Evolutionary conservation across 129 eudicot genomes (phyloP), one percentile per base, ranked within the genome.

Genomic region (Chrysanthemum seticuspe): DNA sequence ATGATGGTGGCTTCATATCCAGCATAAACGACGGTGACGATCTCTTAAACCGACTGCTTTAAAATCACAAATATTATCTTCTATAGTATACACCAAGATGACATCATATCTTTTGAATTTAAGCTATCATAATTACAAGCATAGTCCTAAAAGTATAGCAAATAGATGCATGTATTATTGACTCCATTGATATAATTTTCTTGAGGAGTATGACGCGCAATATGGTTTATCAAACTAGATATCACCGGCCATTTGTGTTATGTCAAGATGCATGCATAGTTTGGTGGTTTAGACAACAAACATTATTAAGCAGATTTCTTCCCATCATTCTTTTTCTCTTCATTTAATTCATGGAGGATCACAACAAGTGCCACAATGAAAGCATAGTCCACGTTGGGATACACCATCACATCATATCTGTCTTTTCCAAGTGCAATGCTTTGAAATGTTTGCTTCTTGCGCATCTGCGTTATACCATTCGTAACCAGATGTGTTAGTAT

Each of bases 371-470:
- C 85, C 48, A 78, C 85, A 10, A 85, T 78, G 81, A 85, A 85
- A 29, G 88, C 88, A 16, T 74, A 81, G 61, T 85, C 85, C 4
- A 85, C 85, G 25, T 81, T 63, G 11, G 88, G 88, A 58, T 81
- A 74, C 62, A 85, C 88, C 1, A 77, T 85, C 68, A 85, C 83
- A 18, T 65, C 25, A 71, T 77, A 84, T 4, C 71, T 84, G 74
- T 84, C 88, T 62, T 84, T 84, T 57, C 83, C 88, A 2, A 81
- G 83, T 55, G 81, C 75, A 23, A 84, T 60, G 78, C 83, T 84
- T 51, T 75, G 71, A 13, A 74, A 81, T 0, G 78, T 74, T 31
- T 74, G 81, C 48, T 78, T 81, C 81, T 57, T 81, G 71, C 75
- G 83, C 88, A 84, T 81, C 88, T 77, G 48, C 67, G 29, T 13